These are phyloP conservation scores for Phytophthora meadii DNA, from an alignment of 352 stramenopile species.

Conservation along the genomic window DNA sequence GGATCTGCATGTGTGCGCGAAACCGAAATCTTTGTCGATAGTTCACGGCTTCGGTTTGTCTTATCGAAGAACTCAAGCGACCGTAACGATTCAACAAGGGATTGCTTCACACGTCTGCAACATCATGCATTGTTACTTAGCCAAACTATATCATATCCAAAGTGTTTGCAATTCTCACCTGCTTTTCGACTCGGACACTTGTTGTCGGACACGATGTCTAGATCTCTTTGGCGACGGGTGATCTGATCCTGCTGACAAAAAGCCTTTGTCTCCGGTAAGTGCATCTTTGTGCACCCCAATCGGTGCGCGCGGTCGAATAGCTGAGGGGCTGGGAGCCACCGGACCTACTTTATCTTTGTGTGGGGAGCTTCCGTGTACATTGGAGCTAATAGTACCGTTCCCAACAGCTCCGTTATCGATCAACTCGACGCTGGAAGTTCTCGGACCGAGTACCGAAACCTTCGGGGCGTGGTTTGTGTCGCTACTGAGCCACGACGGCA, in stretches of 20 bases:
- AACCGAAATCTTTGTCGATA: conserved; percentile 63
- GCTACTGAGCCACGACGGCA: conserved; percentile 78
- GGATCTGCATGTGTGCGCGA: conserved; percentile 68
- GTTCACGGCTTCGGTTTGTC: conserved; percentile 73
- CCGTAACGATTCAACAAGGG: conserved; percentile 68
- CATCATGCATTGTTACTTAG: too few relatives aligned
- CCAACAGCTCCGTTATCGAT: conserved; percentile 41
- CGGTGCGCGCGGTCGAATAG: conserved; percentile 62
- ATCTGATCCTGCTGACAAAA: conserved; percentile 50
- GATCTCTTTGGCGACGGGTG: conserved; percentile 52
- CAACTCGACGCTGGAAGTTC: conserved; percentile 58
- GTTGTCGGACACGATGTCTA: conserved; percentile 43
- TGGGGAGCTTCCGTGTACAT: conserved; percentile 6
- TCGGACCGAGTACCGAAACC: conserved; percentile 58
- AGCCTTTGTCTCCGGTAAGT: conserved; percentile 39
- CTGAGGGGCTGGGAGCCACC: conserved; percentile 31
- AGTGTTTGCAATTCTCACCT: conserved; percentile 28
- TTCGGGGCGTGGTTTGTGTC: conserved; percentile 76
- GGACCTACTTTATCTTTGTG: conserved; percentile 34
- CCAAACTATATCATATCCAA: too few relatives aligned
- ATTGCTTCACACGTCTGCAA: conserved; percentile 66
- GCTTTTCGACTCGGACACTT: conserved; percentile 39
- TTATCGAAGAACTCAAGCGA: conserved; percentile 82
- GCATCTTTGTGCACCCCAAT: conserved; percentile 65
- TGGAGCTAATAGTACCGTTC: conserved; percentile 1